Evolutionary conservation across 1,284 basidiomycete species (phyloP).

Genomic region (Thecaphora thlaspeos): DNA sequence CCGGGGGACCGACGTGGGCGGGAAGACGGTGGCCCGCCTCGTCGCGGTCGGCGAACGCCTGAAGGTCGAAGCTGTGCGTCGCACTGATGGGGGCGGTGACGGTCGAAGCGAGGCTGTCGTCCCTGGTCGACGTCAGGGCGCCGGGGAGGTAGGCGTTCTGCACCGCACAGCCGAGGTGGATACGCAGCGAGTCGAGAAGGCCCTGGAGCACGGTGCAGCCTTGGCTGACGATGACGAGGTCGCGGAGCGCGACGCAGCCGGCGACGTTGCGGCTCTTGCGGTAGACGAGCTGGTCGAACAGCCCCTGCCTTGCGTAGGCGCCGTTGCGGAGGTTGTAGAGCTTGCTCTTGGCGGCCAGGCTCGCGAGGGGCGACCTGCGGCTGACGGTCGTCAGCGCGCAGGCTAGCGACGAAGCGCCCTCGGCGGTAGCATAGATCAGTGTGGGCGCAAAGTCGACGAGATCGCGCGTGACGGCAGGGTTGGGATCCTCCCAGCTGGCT

Average conservation of each 20-base stretch:
- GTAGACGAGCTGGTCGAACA: conserved; percentile 38
- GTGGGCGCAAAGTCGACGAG: conserved; percentile 16
- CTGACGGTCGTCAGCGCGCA: conserved; percentile 23
- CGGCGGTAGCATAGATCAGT: conserved; percentile 39
- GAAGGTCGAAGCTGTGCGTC: conserved; percentile 49
- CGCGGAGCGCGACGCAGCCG: conserved; percentile 24
- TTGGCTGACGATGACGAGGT: conserved; percentile 17
- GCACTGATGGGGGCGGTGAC: conserved; percentile 41
- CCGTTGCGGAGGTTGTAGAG: conserved; percentile 46
- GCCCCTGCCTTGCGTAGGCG: conserved; percentile 12
- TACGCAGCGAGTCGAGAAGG: conserved; percentile 48
- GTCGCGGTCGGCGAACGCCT: conserved; percentile 48
- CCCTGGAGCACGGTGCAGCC: conserved; percentile 37
- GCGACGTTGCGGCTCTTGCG: conserved; percentile 13
- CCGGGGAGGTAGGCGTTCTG: conserved; percentile 45
- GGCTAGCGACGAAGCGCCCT: conserved; percentile 34
- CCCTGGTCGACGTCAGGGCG: not conserved
- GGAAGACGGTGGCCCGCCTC: conserved; percentile 28
- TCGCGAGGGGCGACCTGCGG: conserved; percentile 17
- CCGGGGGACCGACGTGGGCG: conserved; percentile 51
- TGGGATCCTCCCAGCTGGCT: conserved; percentile 29
- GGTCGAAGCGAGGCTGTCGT: conserved; percentile 1
- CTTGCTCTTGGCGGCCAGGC: conserved; percentile 27
- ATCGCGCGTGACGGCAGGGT: conserved; percentile 9
- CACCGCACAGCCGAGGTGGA: conserved; percentile 47